These are phyloP conservation scores for Phytophthora pistaciae DNA, from an alignment of 352 stramenopile genomes.

Conservation along the genomic window DNA sequence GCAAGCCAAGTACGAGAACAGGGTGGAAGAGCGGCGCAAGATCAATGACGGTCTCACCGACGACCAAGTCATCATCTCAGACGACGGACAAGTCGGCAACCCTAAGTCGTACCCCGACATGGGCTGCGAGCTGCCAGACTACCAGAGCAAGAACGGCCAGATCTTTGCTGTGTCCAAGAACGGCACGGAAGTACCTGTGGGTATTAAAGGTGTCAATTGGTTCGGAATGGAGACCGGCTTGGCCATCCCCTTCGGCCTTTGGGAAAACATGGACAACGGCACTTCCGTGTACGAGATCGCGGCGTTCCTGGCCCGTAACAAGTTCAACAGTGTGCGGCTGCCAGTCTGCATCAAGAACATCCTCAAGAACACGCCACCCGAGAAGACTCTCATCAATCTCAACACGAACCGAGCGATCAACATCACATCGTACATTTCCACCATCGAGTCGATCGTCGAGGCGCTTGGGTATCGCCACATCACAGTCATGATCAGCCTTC, in stretches of 20 bases:
- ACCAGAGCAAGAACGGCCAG: slow-evolving; percentile 63
- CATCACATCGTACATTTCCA: slow-evolving; percentile 65
- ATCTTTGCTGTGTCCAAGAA: slow-evolving; percentile 57
- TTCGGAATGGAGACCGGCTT: slow-evolving; percentile 77
- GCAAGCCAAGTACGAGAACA: slow-evolving; percentile 42
- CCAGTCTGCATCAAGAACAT: slow-evolving; percentile 69
- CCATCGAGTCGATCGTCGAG: slow-evolving; percentile 58
- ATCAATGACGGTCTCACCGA: slow-evolving; percentile 52
- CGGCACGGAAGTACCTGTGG: slow-evolving; percentile 57
- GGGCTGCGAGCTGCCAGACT: slow-evolving; percentile 60
- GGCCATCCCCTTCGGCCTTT: slow-evolving; percentile 68
- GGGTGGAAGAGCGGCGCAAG: slow-evolving; percentile 25
- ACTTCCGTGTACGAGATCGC: slow-evolving; percentile 78
- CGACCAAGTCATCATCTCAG: slow-evolving; percentile 43
- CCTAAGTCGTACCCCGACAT: slow-evolving; percentile 56
- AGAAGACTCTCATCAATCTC: slow-evolving; percentile 59
- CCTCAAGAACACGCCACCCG: slow-evolving; percentile 46
- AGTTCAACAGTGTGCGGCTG: slow-evolving; percentile 71
- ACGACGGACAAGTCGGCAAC: slow-evolving; percentile 61
- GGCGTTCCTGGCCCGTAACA: slow-evolving; percentile 67
- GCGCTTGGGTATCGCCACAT: slow-evolving; percentile 67
- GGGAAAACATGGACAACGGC: slow-evolving; percentile 79
- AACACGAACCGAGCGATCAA: slow-evolving; percentile 73
- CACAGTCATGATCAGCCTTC: slow-evolving; percentile 71
- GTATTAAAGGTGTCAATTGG: slow-evolving; percentile 78